Percentiles rank a stretch among this genome's conserved stretches.
phyloP scores from a whole-genome alignment of 2,329 filamentous ascomycete genomes.

The Fusarium nelsonii region DNA sequence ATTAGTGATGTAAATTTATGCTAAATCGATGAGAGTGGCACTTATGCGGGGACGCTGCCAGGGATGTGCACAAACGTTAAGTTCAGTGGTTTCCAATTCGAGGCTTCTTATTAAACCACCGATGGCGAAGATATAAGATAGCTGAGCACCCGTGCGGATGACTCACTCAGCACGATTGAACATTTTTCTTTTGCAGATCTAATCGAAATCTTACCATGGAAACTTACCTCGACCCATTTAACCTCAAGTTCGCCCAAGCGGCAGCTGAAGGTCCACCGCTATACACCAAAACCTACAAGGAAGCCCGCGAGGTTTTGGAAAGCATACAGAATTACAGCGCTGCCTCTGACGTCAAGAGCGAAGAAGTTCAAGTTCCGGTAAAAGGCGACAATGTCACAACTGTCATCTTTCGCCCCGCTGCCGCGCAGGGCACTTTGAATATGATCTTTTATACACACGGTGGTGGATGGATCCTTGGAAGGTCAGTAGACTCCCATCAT shows the following conservation, averaged over 20 bases:
- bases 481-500: neutral
- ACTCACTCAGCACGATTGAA: fast-evolving
- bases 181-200: no score
- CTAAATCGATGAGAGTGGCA: neutral
- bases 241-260: conserved; percentile 19
- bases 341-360: neutral
- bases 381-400: conserved; percentile 5
- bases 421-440: conserved; percentile 9
- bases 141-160: fast-evolving
- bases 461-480: conserved; percentile 34
- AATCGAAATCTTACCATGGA: neutral
- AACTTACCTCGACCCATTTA: conserved; percentile 27
- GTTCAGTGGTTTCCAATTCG: no score
- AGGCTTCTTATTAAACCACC: no score
- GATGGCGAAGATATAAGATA: neutral
- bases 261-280: conserved; percentile 13
- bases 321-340: conserved; percentile 24
- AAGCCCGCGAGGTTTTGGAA: conserved; percentile 29
- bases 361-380: conserved; percentile 13
- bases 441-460: conserved; percentile 37
- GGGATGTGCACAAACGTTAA: no score
- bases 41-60: neutral
- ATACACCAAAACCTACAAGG: conserved; percentile 28
- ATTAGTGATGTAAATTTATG: neutral
- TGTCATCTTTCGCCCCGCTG: conserved; percentile 12